Evolutionary conservation across 345 rosid species (phyloP).

Genomic region (Brassica napus): DNA sequence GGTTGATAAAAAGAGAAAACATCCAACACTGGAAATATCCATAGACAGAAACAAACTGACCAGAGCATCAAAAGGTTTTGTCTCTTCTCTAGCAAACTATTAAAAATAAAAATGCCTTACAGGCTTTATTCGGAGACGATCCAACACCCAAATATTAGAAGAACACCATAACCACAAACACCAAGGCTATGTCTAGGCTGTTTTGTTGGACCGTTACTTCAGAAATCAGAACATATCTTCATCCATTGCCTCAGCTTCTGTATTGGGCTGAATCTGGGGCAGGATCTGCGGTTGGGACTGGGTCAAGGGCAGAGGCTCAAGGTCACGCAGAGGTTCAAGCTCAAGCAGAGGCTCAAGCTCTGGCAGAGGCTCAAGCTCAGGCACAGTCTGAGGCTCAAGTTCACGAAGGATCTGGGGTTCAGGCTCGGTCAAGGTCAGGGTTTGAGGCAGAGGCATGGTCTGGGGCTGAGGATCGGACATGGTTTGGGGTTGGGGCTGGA

Average conservation of each 20-base stretch:
- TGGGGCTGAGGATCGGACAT: no score
- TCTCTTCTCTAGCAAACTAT: neutral
- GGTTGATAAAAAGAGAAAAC: neutral
- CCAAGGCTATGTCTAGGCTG: conserved; percentile 25
- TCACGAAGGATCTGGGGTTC: neutral
- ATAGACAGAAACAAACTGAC: conserved; percentile 11
- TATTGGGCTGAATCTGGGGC: neutral
- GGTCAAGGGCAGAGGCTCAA: neutral
- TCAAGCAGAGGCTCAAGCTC: neutral
- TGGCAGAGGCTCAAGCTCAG: neutral
- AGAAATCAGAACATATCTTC: conserved; percentile 20
- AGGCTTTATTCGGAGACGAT: conserved; percentile 1
- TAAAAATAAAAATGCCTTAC: neutral
- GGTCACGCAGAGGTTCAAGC: neutral
- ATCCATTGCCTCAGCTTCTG: conserved; percentile 3
- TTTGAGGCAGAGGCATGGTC: neutral
- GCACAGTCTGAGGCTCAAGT: conserved; percentile 6
- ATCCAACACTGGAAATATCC: conserved; percentile 16
- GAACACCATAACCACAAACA: conserved; percentile 22
- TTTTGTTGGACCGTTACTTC: neutral
- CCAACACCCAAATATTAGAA: conserved; percentile 13
- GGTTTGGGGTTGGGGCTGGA: no score
- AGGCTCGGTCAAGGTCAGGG: neutral
- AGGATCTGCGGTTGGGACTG: neutral
- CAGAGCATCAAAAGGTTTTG: conserved; percentile 12